Evolutionary conservation across 2,329 filamentous ascomycete species (phyloP).

Genomic region (Calonectria crousiana): DNA sequence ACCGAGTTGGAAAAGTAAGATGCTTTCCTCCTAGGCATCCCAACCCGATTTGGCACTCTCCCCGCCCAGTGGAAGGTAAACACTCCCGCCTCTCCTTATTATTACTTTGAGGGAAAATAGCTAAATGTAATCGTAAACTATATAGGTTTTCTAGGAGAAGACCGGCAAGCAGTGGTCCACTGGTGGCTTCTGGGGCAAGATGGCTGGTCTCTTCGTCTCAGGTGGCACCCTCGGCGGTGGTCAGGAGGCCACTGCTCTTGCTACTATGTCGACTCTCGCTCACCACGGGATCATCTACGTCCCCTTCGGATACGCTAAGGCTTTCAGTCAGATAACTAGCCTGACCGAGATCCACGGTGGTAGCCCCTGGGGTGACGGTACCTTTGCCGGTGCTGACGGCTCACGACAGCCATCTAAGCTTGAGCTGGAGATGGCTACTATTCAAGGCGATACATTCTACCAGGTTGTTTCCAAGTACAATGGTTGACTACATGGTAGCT

Average conservation of each 20-base stretch:
- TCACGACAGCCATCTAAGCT: slow-evolving; percentile 81
- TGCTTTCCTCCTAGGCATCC: slow-evolving; percentile 91
- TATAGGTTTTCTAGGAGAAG: slow-evolving; percentile 83
- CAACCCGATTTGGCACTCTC: slow-evolving; percentile 97
- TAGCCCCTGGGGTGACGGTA: slow-evolving; percentile 92
- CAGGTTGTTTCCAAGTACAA: slow-evolving; percentile 77
- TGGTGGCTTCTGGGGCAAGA: slow-evolving; percentile 87
- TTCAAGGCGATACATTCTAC: slow-evolving; percentile 90
- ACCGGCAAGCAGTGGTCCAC: slow-evolving; percentile 86
- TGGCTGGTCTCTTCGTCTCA: slow-evolving; percentile 89
- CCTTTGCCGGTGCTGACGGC: slow-evolving; percentile 83
- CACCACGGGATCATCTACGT: slow-evolving; percentile 98
- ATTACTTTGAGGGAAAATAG: not conserved
- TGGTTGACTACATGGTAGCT: slow-evolving; percentile 80
- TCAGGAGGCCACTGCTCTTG: slow-evolving; percentile 89
- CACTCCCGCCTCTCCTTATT: not conserved
- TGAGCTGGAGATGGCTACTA: slow-evolving; percentile 83
- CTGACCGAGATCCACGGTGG: slow-evolving; percentile 87
- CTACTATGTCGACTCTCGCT: slow-evolving; percentile 84
- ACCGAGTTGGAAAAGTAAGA: slow-evolving; percentile 79
- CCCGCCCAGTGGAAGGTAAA: slow-evolving; percentile 90
- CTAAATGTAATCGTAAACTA: not conserved
- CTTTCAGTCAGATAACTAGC: slow-evolving; percentile 78
- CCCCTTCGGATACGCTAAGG: slow-evolving; percentile 90
- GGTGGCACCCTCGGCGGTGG: slow-evolving; percentile 87